A percentile compares a stretch with the other conserved stretches of the same genome.
Conservation (phyloP, 352 stramenopile species). For the Pythium guiyangense region DNA sequence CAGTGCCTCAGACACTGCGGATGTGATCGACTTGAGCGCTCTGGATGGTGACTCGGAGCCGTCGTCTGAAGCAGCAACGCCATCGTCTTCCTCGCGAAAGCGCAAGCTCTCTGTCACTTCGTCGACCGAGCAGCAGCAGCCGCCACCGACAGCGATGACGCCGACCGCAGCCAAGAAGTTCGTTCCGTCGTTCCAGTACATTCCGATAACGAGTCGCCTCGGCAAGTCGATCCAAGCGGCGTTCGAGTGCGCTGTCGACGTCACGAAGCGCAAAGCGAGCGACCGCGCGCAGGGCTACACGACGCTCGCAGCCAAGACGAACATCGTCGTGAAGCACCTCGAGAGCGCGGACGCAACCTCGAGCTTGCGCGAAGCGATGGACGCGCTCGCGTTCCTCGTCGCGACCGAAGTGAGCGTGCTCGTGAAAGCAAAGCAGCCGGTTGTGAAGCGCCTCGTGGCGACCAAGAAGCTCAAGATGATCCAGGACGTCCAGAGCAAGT, state of each 20-base stretch:
- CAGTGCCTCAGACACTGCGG: background rate
- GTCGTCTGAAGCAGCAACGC: too few species aligned
- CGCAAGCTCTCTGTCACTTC: conserved; percentile 10
- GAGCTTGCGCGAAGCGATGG: conserved; percentile 5
- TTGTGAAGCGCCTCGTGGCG: conserved; percentile 9
- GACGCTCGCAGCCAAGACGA: conserved; percentile 4
- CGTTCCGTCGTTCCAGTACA: conserved; percentile 2
- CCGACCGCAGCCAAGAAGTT: conserved; percentile 7
- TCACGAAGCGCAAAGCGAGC: conserved; percentile 12
- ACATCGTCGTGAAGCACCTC: conserved; percentile 9
- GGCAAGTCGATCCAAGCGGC: conserved; percentile 8
- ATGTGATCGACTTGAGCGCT: conserved; percentile 10
- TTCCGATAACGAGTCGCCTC: background rate
- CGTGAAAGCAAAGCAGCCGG: conserved; percentile 10
- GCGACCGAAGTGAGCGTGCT: conserved; percentile 6
- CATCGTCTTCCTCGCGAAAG: conserved; percentile 4
- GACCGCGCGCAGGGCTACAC: conserved; percentile 11
- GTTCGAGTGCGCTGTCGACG: conserved; percentile 5
- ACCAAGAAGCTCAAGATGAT: conserved; percentile 11
- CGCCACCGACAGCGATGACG: background rate
- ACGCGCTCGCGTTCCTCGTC: conserved; percentile 6
- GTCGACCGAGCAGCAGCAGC: conserved; percentile 3
- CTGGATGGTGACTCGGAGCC: too few species aligned
- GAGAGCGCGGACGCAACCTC: conserved; percentile 2
- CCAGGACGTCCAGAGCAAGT: conserved; percentile 14